These are phyloP conservation scores for Haplosporangium sp. DNA, from an alignment of 371 early-diverging fungal genomes.

Conservation along the genomic window DNA sequence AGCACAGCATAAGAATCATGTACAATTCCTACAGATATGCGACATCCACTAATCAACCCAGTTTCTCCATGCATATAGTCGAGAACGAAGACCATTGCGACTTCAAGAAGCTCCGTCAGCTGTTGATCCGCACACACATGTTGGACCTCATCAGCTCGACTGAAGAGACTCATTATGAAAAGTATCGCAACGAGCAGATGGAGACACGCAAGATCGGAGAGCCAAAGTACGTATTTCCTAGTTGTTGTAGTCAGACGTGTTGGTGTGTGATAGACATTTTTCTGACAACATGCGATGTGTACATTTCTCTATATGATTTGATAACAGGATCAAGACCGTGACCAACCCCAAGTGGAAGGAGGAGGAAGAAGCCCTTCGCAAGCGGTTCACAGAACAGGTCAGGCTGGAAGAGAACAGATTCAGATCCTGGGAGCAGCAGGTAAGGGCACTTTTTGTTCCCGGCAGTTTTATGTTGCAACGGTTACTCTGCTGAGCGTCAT, in stretches of 20 bases:
- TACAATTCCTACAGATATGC: too few relatives aligned
- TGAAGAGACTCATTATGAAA: slow-evolving; percentile 94
- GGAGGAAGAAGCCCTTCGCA: slow-evolving; percentile 93
- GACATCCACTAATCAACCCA: background rate
- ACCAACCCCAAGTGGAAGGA: slow-evolving; percentile 91
- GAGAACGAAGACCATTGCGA: slow-evolving; percentile 94
- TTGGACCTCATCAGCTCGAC: slow-evolving; percentile 91
- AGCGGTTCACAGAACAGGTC: slow-evolving; percentile 95
- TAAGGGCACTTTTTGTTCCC: slow-evolving; percentile 51
- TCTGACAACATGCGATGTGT: background rate
- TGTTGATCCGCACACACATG: slow-evolving; percentile 96
- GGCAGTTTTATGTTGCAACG: too few relatives aligned
- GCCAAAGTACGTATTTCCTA: slow-evolving; percentile 69
- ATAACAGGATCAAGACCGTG: slow-evolving; percentile 66
- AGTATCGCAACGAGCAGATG: slow-evolving; percentile 87
- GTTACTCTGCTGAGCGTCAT: too few relatives aligned
- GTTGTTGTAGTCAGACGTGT: too few relatives aligned
- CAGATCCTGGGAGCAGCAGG: slow-evolving; percentile 97
- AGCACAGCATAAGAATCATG: too few relatives aligned
- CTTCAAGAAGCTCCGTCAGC: slow-evolving; percentile 92
- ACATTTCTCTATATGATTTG: background rate
- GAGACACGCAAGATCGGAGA: slow-evolving; percentile 86
- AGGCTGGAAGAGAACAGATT: slow-evolving; percentile 94
- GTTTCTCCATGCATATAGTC: slow-evolving; percentile 67
- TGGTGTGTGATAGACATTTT: too few relatives aligned